phyloP scores from a whole-genome alignment of 2,329 filamentous ascomycete species.

The Pyrenochaeta sp. region DNA sequence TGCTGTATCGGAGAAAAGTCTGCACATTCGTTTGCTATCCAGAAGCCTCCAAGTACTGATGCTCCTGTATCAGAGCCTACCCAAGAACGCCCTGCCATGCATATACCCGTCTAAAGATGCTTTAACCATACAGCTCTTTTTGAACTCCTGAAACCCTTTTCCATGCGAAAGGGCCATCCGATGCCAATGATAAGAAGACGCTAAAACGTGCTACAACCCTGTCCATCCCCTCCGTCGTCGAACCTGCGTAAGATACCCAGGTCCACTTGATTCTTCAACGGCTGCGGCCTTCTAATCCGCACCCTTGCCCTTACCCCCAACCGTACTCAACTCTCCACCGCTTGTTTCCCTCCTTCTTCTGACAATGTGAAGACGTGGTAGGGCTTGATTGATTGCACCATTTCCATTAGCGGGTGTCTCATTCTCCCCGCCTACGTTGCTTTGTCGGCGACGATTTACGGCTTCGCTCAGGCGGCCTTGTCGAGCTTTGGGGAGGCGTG shows the following conservation, averaged over 20 bases:
- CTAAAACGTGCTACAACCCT: conserved; percentile 1
- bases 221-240: conserved; percentile 25
- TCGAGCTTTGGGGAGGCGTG: conserved; percentile 44
- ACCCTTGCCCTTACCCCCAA: conserved; percentile 38
- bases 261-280: not conserved
- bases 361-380: conserved; percentile 45
- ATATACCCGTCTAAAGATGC: not conserved
- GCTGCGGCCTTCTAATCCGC: conserved; percentile 22
- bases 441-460: conserved; percentile 35
- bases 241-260: conserved; percentile 16
- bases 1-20: too few relatives aligned
- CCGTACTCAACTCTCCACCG: conserved; percentile 41
- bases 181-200: not conserved
- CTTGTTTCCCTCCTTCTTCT: conserved; percentile 45
- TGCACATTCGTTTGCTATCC: not conserved
- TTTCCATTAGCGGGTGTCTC: conserved; percentile 16
- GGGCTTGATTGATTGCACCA: conserved; percentile 22
- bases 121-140: not conserved
- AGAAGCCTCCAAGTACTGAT: not conserved
- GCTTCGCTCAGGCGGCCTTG: conserved; percentile 41
- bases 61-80: not conserved
- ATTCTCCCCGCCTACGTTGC: conserved; percentile 37
- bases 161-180: not conserved
- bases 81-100: not conserved
- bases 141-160: not conserved